phyloP scores from a whole-genome alignment of 306 rosid genomes.

The Inga oerstediana region DNA sequence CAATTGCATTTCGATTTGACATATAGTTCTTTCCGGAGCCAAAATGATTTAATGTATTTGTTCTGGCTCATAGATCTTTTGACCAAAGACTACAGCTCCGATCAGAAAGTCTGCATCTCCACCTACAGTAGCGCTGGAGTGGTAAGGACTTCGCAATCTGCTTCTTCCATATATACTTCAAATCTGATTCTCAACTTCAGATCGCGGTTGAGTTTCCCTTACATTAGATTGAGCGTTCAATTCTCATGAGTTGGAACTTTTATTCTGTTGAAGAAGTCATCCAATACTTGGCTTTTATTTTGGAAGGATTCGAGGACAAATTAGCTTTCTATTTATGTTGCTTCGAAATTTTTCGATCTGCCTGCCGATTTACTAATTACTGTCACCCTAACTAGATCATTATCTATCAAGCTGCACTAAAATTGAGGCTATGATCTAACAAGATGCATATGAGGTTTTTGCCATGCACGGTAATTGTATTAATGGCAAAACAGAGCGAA shows the following conservation, averaged over 20 bases:
- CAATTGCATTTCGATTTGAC: neutral
- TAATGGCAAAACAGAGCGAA: neutral
- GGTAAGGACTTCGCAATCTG: constrained; percentile 37
- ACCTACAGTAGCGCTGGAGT: constrained; percentile 65
- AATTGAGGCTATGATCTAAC: neutral
- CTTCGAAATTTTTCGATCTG: neutral
- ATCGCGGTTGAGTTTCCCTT: neutral
- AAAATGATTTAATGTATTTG: constrained; percentile 17
- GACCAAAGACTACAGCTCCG: constrained; percentile 61
- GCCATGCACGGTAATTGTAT: neutral
- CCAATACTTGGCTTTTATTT: neutral
- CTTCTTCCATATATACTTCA: neutral
- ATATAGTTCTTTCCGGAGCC: neutral
- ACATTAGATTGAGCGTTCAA: too few species aligned
- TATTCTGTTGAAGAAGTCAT: neutral
- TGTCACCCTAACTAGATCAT: neutral
- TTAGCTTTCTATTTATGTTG: neutral
- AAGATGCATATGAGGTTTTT: neutral
- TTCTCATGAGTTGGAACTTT: neutral
- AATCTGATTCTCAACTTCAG: neutral
- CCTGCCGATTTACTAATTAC: neutral
- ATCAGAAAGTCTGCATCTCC: constrained; percentile 65
- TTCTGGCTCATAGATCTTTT: constrained; percentile 53
- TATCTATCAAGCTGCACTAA: neutral
- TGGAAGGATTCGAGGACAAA: neutral